Evolutionary conservation across 2,329 filamentous ascomycete genomes (phyloP).

Genomic region (Ceratocystis cubensis): DNA sequence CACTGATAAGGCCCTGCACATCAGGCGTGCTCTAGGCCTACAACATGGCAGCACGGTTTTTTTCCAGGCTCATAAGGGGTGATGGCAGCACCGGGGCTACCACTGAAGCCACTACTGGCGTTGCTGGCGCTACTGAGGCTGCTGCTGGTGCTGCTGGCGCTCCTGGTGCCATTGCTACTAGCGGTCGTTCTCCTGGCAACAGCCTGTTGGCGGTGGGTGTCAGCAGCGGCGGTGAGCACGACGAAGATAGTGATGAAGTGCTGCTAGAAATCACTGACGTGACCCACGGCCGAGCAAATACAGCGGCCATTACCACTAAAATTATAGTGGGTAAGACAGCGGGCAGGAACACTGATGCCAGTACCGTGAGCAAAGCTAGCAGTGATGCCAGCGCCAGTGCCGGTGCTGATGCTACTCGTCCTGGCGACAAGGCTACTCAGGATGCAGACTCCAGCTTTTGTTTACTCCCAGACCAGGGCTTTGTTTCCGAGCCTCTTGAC

Average conservation of each 20-base stretch:
- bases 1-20: background rate
- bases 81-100: background rate
- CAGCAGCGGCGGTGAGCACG: background rate
- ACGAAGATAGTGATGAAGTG: background rate
- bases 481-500: slow-evolving; percentile 8
- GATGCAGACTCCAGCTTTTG: slow-evolving; percentile 34
- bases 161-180: background rate
- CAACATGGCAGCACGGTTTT: slow-evolving; percentile 17
- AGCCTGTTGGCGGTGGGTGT: background rate
- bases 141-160: background rate
- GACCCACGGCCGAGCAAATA: slow-evolving; percentile 21
- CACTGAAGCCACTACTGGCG: background rate
- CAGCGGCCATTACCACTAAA: background rate
- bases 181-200: slow-evolving; percentile 3
- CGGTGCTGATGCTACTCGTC: background rate
- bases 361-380: slow-evolving; percentile 30
- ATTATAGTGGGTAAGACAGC: slow-evolving; percentile 19
- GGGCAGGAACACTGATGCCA: background rate
- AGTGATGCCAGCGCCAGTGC: slow-evolving; percentile 17
- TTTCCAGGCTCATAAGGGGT: slow-evolving; percentile 17
- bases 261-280: slow-evolving; percentile 9
- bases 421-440: background rate
- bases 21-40: background rate
- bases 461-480: slow-evolving; percentile 28
- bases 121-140: background rate